Percentiles rank a stretch among this genome's conserved stretches.
phyloP scores from a whole-genome alignment of 164 flowering plant species.

The Buxus sempervirens region DNA sequence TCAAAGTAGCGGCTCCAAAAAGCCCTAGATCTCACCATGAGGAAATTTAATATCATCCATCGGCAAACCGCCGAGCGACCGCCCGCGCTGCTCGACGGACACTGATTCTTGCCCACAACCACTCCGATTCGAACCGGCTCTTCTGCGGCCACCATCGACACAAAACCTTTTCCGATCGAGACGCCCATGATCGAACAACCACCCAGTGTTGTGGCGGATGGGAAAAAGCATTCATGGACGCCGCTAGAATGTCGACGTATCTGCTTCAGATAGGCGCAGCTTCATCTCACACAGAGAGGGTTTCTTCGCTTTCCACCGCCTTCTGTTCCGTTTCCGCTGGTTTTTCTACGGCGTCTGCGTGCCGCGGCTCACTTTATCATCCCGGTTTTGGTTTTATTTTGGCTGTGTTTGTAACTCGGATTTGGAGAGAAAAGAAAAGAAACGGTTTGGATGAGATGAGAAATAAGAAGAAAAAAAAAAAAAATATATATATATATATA shows the following conservation, averaged over 20 bases:
- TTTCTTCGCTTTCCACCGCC: background rate
- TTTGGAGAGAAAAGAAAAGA: too few species aligned
- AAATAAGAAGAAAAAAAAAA: too few species aligned
- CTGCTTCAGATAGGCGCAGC: background rate
- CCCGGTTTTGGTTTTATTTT: too few species aligned
- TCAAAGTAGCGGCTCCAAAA: conserved; percentile 91
- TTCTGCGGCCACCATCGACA: background rate
- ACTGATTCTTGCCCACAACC: conserved; percentile 55
- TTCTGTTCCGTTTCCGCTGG: background rate
- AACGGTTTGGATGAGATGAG: too few species aligned
- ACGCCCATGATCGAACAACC: background rate
- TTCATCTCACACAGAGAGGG: background rate
- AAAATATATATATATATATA: too few species aligned
- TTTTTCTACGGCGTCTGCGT: too few species aligned
- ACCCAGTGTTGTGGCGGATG: background rate
- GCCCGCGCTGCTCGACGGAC: conserved; percentile 55
- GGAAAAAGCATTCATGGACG: background rate
- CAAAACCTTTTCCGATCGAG: background rate
- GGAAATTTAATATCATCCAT: conserved; percentile 79
- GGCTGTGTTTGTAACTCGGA: too few species aligned
- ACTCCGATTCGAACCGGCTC: background rate
- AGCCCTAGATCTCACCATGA: conserved; percentile 69
- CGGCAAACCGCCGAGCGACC: conserved; percentile 69
- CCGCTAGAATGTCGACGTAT: background rate
- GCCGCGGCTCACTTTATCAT: too few species aligned